A percentile compares a stretch with the other conserved stretches of the same genome.
phyloP scores from a whole-genome alignment of 345 rosid species.

The Syzygium oleosum region DNA sequence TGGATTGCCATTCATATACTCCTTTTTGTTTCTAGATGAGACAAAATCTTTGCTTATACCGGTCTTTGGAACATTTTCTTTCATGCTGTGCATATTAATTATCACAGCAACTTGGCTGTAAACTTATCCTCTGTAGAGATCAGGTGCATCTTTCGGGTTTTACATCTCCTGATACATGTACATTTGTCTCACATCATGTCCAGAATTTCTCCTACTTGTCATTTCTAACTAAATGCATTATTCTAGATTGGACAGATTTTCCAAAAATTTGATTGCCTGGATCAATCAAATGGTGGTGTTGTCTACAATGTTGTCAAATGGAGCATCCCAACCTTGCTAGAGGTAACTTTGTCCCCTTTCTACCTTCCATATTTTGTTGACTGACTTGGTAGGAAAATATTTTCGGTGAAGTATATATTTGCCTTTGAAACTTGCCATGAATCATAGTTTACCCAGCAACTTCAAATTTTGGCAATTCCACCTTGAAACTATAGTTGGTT shows the following conservation, averaged over 20 bases:
- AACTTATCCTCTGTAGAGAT: background rate
- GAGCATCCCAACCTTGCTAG: slow-evolving; percentile 74
- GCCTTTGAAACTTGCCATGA: background rate
- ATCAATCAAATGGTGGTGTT: slow-evolving; percentile 51
- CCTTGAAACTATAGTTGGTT: background rate
- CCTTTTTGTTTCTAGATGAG: background rate
- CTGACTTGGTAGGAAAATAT: background rate
- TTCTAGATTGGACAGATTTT: slow-evolving; percentile 78
- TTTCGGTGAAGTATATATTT: background rate
- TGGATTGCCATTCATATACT: background rate
- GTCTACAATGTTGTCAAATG: slow-evolving; percentile 73
- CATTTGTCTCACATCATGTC: background rate
- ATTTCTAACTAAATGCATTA: background rate
- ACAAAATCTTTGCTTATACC: background rate
- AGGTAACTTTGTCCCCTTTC: slow-evolving; percentile 26
- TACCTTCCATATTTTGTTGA: background rate
- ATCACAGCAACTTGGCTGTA: background rate
- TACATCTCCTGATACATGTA: background rate
- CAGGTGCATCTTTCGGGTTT: background rate
- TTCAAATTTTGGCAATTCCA: background rate
- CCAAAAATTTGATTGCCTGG: slow-evolving; percentile 66
- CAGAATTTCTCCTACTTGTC: background rate
- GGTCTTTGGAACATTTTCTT: background rate
- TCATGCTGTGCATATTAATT: background rate
- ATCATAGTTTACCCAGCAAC: background rate